These are phyloP conservation scores for Fusarium temperatum DNA, from an alignment of 2,329 filamentous ascomycete genomes.

Conservation along the genomic window DNA sequence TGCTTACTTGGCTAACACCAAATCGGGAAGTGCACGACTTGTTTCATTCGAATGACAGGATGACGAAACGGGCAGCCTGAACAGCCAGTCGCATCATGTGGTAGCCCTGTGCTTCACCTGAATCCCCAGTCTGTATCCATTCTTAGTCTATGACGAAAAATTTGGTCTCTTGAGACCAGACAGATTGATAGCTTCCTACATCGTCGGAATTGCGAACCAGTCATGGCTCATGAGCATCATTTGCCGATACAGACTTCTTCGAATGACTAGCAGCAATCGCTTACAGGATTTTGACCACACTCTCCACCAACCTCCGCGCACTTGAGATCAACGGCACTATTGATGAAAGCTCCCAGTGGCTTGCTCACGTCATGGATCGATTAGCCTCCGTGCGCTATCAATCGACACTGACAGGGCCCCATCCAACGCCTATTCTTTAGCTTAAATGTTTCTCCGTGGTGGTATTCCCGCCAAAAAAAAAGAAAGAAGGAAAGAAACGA, in stretches of 20 bases:
- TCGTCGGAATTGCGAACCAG: not conserved
- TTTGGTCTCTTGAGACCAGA: not conserved
- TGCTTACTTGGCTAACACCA: slow-evolving; percentile 5
- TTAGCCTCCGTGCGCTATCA: slow-evolving; percentile 3
- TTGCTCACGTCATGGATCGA: slow-evolving; percentile 16
- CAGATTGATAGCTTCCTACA: slow-evolving; percentile 11
- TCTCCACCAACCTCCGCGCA: not conserved
- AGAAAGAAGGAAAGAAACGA: not conserved
- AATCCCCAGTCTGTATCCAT: slow-evolving; percentile 22
- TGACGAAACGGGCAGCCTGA: not conserved
- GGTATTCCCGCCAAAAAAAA: not conserved
- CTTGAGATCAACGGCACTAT: not conserved
- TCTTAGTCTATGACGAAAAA: not conserved
- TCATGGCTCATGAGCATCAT: not conserved
- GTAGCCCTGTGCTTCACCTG: slow-evolving; percentile 28
- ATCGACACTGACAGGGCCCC: not conserved
- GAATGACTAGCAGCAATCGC: not conserved
- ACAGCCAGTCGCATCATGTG: slow-evolving; percentile 2
- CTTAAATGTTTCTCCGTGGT: not conserved
- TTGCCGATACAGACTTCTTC: not conserved
- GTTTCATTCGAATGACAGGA: not conserved
- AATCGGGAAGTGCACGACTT: not conserved
- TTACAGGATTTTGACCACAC: not conserved
- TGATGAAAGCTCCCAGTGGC: slow-evolving; percentile 12
- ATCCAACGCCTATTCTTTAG: slow-evolving; percentile 2